phyloP scores from a whole-genome alignment of 2,329 filamentous ascomycete species.

The Paraphoma chrysanthemicola region DNA sequence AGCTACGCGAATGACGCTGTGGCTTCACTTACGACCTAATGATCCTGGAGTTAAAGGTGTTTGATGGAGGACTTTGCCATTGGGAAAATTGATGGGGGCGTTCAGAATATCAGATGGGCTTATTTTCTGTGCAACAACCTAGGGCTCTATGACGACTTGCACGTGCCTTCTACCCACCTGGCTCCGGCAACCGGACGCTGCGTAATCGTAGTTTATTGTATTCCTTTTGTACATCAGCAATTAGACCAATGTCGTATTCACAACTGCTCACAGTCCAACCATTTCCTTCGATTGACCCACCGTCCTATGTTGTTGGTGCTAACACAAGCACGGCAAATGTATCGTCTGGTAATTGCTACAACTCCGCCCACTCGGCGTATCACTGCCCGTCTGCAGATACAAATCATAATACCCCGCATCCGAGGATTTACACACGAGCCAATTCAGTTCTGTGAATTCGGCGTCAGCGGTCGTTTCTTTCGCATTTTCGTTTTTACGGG shows the following conservation, averaged over 20 bases:
- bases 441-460: constrained; percentile 54
- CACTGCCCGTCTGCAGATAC: constrained; percentile 61
- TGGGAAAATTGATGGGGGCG: no score
- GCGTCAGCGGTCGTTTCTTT: neutral
- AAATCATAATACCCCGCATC: constrained; percentile 57
- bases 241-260: neutral
- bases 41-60: constrained; percentile 2
- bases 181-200: no score
- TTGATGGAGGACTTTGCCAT: neutral
- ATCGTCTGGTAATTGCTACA: constrained; percentile 64
- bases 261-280: no score
- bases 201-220: no score
- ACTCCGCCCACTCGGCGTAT: constrained; percentile 56
- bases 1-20: no score
- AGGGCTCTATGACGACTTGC: no score
- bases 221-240: no score
- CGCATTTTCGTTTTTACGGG: no score
- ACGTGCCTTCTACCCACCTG: no score
- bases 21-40: constrained; percentile 1
- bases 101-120: no score
- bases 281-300: no score
- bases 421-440: constrained; percentile 55
- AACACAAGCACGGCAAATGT: constrained; percentile 61
- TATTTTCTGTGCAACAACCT: no score
- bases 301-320: neutral